Percentiles rank a stretch among this genome's conserved stretches.
Evolutionary conservation across 352 stramenopile species (phyloP).

Genomic region (Phytopythium litorale): DNA sequence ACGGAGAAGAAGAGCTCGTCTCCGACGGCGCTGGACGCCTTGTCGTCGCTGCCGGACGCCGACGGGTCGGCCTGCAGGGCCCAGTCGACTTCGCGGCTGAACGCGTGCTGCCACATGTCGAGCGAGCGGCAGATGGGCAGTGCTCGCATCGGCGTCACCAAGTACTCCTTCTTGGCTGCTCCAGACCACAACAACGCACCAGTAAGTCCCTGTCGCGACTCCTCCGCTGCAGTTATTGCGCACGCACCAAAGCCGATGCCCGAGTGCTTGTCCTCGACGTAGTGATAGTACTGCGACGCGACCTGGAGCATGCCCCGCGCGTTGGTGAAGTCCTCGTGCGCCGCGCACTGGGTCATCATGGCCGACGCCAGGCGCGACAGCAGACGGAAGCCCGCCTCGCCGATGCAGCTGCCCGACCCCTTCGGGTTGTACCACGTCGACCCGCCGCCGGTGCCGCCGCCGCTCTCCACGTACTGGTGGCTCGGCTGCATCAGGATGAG

Average conservation of each 20-base stretch:
- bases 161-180: slow-evolving; percentile 80
- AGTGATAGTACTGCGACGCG: slow-evolving; percentile 74
- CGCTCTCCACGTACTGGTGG: slow-evolving; percentile 62
- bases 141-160: slow-evolving; percentile 52
- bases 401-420: slow-evolving; percentile 78
- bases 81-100: slow-evolving; percentile 70
- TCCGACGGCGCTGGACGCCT: slow-evolving; percentile 26
- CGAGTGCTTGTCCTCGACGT: slow-evolving; percentile 72
- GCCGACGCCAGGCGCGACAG: slow-evolving; percentile 47
- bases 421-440: slow-evolving; percentile 79
- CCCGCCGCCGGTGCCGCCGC: slow-evolving; percentile 16
- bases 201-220: not conserved
- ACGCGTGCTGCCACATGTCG: slow-evolving; percentile 85
- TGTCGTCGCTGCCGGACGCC: slow-evolving; percentile 21
- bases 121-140: slow-evolving; percentile 73
- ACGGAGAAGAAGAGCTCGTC: slow-evolving; percentile 83
- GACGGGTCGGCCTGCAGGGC: slow-evolving; percentile 36
- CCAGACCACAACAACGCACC: slow-evolving; percentile 2
- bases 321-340: slow-evolving; percentile 81
- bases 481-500: slow-evolving; percentile 85
- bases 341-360: slow-evolving; percentile 69
- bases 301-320: slow-evolving; percentile 78
- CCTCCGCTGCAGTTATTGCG: not conserved
- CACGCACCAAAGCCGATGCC: slow-evolving; percentile 62
- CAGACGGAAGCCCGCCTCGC: slow-evolving; percentile 59